phyloP scores from a whole-genome alignment of 305 asterid genomes.

The Fraxinus baroniana region DNA sequence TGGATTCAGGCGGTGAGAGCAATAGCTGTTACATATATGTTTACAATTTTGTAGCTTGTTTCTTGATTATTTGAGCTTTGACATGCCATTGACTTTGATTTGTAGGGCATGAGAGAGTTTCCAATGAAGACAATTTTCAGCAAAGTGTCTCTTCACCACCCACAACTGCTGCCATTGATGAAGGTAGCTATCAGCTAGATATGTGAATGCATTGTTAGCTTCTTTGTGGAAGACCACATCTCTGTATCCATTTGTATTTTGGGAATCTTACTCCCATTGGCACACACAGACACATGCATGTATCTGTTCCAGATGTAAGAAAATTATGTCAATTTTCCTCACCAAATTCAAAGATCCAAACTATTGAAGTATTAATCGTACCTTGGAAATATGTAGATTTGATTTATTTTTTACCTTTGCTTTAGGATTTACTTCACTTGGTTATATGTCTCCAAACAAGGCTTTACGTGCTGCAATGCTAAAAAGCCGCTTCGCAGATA shows the following conservation, averaged over 20 bases:
- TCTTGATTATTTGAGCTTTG: not conserved
- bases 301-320: not conserved
- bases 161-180: not conserved
- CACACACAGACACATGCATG: not conserved
- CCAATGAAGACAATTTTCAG: constrained; percentile 29
- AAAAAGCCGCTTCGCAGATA: constrained; percentile 41
- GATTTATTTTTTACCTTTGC: not conserved
- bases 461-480: constrained; percentile 36
- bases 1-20: constrained; percentile 55
- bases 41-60: not conserved
- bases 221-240: not conserved
- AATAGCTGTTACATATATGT: not conserved
- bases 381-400: not conserved
- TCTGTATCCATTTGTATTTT: not conserved
- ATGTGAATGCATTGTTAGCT: not conserved
- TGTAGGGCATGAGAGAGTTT: constrained; percentile 41
- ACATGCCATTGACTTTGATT: constrained; percentile 29
- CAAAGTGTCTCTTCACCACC: not conserved
- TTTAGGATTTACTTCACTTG: constrained; percentile 28
- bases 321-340: not conserved
- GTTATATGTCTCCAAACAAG: constrained; percentile 24
- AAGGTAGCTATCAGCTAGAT: not conserved
- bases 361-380: not conserved
- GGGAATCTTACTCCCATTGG: not conserved
- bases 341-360: not conserved